These are phyloP conservation scores for Ogataea corticis DNA, from an alignment of 805 yeast genomes.

Conservation along the genomic window DNA sequence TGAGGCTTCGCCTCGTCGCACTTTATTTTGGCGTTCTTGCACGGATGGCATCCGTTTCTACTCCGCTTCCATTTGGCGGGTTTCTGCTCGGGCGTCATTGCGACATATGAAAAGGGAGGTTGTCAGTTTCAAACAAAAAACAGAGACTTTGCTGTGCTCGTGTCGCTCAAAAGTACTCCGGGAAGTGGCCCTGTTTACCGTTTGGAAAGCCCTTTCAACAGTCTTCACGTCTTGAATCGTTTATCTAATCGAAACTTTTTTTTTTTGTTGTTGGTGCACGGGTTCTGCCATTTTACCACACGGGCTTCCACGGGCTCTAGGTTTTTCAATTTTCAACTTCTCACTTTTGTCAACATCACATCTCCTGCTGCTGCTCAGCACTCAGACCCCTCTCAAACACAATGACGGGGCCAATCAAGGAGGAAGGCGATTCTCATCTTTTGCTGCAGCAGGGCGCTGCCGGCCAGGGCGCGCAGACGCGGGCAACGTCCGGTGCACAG, in stretches of 20 bases:
- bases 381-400: background rate
- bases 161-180: too few relatives aligned
- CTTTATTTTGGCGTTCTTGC: conserved; percentile 62
- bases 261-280: too few relatives aligned
- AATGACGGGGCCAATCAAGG: conserved; percentile 20
- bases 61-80: conserved; percentile 41
- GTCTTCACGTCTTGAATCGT: too few relatives aligned
- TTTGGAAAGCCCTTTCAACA: too few relatives aligned
- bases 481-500: conserved; percentile 7
- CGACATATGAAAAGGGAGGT: too few relatives aligned
- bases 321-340: background rate
- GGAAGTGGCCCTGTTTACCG: too few relatives aligned
- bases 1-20: conserved; percentile 69
- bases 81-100: background rate
- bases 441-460: conserved; percentile 5
- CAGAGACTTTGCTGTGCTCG: too few relatives aligned
- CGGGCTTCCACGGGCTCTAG: background rate
- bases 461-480: conserved; percentile 14
- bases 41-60: conserved; percentile 60
- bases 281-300: background rate
- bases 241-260: too few relatives aligned
- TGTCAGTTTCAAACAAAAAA: too few relatives aligned
- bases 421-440: conserved; percentile 16
- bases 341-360: background rate
- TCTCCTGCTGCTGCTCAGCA: background rate